A percentile compares a stretch with the other conserved stretches of the same genome.
Evolutionary conservation across 495 filamentous ascomycete species (phyloP).

Genomic region (Penicillium lagena): DNA sequence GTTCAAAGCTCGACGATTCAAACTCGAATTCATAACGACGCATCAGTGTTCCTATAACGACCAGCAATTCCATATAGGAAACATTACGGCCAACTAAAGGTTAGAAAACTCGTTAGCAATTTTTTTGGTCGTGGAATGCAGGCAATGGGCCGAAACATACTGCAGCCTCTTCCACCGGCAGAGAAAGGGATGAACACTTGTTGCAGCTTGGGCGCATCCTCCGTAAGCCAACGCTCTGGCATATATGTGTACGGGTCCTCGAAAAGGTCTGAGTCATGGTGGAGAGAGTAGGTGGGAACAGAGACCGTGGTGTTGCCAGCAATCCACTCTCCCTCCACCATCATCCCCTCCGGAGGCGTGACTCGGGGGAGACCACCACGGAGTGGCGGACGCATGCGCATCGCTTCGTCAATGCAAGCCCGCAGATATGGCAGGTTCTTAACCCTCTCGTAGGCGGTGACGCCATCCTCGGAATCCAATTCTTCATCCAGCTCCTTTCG

Average conservation of each 20-base stretch:
- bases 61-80: no score
- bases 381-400: slow-evolving; percentile 30
- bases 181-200: slow-evolving; percentile 34
- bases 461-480: slow-evolving; percentile 21
- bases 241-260: slow-evolving; percentile 11
- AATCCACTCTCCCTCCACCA: slow-evolving; percentile 21
- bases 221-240: slow-evolving; percentile 27
- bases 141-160: no score
- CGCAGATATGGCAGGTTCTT: slow-evolving; percentile 29
- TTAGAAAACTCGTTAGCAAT: no score
- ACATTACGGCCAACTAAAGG: no score
- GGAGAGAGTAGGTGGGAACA: slow-evolving; percentile 16
- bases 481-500: slow-evolving; percentile 46
- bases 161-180: slow-evolving; percentile 33
- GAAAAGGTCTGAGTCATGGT: slow-evolving; percentile 13
- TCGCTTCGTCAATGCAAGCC: slow-evolving; percentile 34
- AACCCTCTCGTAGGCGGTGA: slow-evolving; percentile 31
- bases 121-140: no score
- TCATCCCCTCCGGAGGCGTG: slow-evolving; percentile 22
- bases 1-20: no score
- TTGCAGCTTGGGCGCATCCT: slow-evolving; percentile 23
- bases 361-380: slow-evolving; percentile 18
- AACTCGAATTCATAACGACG: no score
- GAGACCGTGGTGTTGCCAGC: slow-evolving; percentile 17
- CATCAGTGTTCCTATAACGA: no score